A percentile compares a stretch with the other conserved stretches of the same genome.
Evolutionary conservation across 78 protist genomes (phyloP).

Genomic region (Polysphondylium violaceum): DNA sequence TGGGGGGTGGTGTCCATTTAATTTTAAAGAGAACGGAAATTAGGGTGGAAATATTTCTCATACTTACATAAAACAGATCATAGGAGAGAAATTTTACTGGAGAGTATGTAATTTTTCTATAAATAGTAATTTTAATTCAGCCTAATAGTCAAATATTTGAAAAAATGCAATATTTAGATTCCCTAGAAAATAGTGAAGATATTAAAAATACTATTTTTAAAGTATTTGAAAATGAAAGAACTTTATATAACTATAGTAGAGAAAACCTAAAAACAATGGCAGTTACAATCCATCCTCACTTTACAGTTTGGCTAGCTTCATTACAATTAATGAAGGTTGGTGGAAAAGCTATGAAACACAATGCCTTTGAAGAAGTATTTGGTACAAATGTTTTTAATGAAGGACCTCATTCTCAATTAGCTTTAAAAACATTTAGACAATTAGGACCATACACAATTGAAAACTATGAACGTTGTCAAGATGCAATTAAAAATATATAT

Average conservation of each 20-base stretch:
- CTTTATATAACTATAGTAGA: neutral
- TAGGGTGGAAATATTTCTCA: too few relatives aligned
- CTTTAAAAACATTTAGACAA: neutral
- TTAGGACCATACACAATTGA: neutral
- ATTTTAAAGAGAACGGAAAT: too few relatives aligned
- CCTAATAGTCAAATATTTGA: too few relatives aligned
- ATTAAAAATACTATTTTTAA: too few relatives aligned
- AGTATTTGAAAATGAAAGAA: neutral
- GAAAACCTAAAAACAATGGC: conserved; percentile 24
- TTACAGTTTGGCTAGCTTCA: conserved; percentile 6
- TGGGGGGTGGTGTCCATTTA: too few relatives aligned
- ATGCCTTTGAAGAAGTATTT: conserved; percentile 7
- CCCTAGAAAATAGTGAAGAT: too few relatives aligned
- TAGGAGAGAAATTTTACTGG: too few relatives aligned
- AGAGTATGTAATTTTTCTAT: too few relatives aligned
- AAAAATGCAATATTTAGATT: too few relatives aligned
- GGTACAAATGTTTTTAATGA: neutral
- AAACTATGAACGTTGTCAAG: neutral
- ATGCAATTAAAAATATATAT: neutral
- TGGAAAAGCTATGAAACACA: neutral
- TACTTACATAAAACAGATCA: too few relatives aligned
- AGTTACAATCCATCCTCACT: conserved; percentile 6
- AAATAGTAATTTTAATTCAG: too few relatives aligned
- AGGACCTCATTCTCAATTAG: neutral
- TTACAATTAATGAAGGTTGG: neutral